Evolutionary conservation across 345 rosid genomes (phyloP), one percentile per base, ranked within the genome.

Genomic region (Populus euphratica): DNA sequence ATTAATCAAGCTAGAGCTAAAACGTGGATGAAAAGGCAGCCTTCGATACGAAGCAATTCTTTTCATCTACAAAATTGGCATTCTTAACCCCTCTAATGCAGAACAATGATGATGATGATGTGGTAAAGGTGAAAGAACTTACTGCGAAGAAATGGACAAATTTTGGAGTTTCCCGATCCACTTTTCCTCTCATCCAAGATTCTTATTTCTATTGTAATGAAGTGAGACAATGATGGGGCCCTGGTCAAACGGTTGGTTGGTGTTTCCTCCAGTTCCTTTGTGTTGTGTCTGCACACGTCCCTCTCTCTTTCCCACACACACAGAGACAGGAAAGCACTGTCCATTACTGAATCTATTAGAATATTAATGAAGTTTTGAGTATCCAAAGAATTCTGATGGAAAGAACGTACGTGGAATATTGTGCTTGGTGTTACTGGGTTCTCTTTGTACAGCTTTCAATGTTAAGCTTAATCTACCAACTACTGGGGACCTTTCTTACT

Each of bases 231-330:
- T 17, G 13, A 65, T 70, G 85, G 91, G 92, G 67, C 77, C 88
- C 80, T 25, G 83, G 90, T 88, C 87, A 85, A 85, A 67, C 88
- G 86, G 87, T 84, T 77, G 81, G 80, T 86, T 87, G 91, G 85
- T 79, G 86, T 81, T 85, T 85, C 86, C 74, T 83, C 62, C 80
- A 75, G 77, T 78, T 59, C 41, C 54, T 77, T 76, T 52, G 77
- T 76, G 69, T 52, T 76, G 76, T 72, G 76, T 27, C n/a, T 8
- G 0, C 43, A 33, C 47, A 33, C 36, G 36, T 33, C 36, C 36
- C 36, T 33, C 36, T 17, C n/a, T 18, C 56, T 1, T 18, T 5
- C 56, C 18, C 56, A 50, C 56, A 17, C 56, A 17, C 56, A 50
- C 8, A 50, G 56, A 17, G 20, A 50, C 56, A 50, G n/a, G 21